Evolutionary conservation across 371 early-diverging fungal genomes (phyloP), one percentile per base, ranked within the genome.

Genomic region (Nematocida ausubeli): DNA sequence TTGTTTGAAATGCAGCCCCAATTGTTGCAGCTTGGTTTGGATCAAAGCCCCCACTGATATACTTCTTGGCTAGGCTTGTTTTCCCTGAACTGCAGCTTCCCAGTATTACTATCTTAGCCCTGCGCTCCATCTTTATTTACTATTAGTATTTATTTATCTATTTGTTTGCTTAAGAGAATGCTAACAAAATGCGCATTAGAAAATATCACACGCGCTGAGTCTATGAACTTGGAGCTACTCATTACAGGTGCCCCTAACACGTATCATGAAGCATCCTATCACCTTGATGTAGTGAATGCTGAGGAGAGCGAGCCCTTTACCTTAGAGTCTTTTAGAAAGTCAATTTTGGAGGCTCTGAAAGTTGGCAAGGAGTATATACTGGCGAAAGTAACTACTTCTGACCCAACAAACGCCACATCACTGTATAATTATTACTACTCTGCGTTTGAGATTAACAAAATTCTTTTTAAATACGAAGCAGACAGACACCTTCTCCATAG

Each of bases 1-100:
- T 98, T 79, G 96, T 95, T 84, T 95, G 88, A 83, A 96, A 98
- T 84, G 96, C 95, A 40, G 96, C 98, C n/a, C 99, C 99, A 81
- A 99, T 96, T 63, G 99, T 99, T 37, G 96, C 95, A 85, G 96
- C 95, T 89, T 98, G 96, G 86, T 95, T 95, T 83, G 90, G 92
- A 83, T 90, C 92, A 88, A 99, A 99, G 85, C 92, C 92, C 67
- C 91, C 91, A 87, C 93, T 94, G 66, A 96, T 94, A 89, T 94
- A 98, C 86, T 95, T 82, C 50, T 83, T 57, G 16, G 80, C 78
- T 30, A 87, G 26, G 49, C 85, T 84, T 39, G 82, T 85, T 80
- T 87, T 87, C 7, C 87, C 87, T 16, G 83, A 83, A 22, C 82
- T 80, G 62, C 85, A 87, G 47, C 82, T 70, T 3, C 87, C 87